Conservation (phyloP, 768 basidiomycete genomes). For the Pulveroboletus sp. region DNA sequence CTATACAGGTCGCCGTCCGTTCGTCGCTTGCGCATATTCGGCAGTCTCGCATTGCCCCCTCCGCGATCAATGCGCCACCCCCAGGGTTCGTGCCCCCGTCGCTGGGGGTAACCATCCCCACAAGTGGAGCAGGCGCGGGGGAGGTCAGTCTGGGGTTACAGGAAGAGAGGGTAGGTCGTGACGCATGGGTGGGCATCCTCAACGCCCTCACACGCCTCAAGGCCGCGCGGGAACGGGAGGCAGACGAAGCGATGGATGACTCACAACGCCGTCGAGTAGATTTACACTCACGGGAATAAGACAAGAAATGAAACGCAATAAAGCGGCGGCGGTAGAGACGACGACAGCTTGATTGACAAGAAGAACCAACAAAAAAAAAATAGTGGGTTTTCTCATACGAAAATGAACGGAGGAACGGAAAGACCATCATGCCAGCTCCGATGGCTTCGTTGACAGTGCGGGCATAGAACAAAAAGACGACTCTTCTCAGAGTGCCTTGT, state of each 20-base stretch:
- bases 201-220: constrained; percentile 65
- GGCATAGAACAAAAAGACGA: constrained; percentile 4
- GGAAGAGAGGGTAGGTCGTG: constrained; percentile 71
- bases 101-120: constrained; percentile 72
- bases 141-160: constrained; percentile 61
- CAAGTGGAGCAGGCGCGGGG: constrained; percentile 22
- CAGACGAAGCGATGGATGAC: not conserved
- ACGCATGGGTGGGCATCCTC: constrained; percentile 76
- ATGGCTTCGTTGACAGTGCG: constrained; percentile 12
- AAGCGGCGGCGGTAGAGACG: constrained; percentile 4
- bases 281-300: constrained; percentile 21
- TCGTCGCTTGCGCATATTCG: constrained; percentile 80
- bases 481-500: constrained; percentile 19
- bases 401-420: constrained; percentile 7
- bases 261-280: constrained; percentile 16
- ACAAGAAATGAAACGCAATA: not conserved
- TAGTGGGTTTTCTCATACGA: constrained; percentile 24
- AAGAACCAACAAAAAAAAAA: not conserved
- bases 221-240: constrained; percentile 36
- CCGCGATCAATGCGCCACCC: constrained; percentile 81
- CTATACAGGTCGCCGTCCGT: constrained; percentile 74
- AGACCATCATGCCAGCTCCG: not conserved
- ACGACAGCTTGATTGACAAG: not conserved
- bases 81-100: constrained; percentile 73
- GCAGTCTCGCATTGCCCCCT: constrained; percentile 78